phyloP scores from a whole-genome alignment of 2,329 filamentous ascomycete species.

The Diaporthe sp. region DNA sequence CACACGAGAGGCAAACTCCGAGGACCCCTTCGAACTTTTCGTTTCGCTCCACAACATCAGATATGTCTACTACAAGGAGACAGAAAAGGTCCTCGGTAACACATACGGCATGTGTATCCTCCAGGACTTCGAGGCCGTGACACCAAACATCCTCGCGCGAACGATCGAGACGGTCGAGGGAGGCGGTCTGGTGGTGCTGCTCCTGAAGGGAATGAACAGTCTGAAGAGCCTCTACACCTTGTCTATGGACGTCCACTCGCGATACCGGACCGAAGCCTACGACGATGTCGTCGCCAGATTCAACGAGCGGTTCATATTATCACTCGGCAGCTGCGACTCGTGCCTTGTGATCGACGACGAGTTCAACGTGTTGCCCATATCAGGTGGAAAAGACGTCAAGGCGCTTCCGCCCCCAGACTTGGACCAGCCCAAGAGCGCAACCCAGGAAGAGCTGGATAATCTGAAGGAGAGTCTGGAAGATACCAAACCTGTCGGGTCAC shows the following conservation, averaged over 20 bases:
- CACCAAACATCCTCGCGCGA: slow-evolving; percentile 93
- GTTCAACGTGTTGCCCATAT: slow-evolving; percentile 96
- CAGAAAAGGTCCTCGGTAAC: slow-evolving; percentile 97
- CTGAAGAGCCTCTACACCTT: slow-evolving; percentile 97
- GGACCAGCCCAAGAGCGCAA: slow-evolving; percentile 78
- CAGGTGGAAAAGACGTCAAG: slow-evolving; percentile 91
- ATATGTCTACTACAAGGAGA: slow-evolving; percentile 99
- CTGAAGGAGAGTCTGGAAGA: slow-evolving; percentile 92
- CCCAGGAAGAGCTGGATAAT: slow-evolving; percentile 81
- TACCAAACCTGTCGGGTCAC: slow-evolving; percentile 85
- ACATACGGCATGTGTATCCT: slow-evolving; percentile 99
- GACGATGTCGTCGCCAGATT: slow-evolving; percentile 95
- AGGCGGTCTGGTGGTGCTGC: slow-evolving; percentile 88
- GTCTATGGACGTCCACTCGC: slow-evolving; percentile 97
- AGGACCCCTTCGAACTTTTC: slow-evolving; percentile 98
- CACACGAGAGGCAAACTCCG: slow-evolving; percentile 89
- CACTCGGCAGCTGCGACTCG: slow-evolving; percentile 92
- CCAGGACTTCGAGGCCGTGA: slow-evolving; percentile 97
- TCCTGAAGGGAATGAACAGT: slow-evolving; percentile 96
- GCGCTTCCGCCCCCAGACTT: slow-evolving; percentile 81
- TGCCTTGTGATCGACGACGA: slow-evolving; percentile 98
- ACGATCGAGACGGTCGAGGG: slow-evolving; percentile 99
- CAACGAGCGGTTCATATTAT: slow-evolving; percentile 97
- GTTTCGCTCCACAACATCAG: slow-evolving; percentile 96
- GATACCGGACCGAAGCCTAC: slow-evolving; percentile 96